Base-by-base conservation (phyloP, 2,329 filamentous ascomycete genomes). In the Zopfia rhizophila region DNA sequence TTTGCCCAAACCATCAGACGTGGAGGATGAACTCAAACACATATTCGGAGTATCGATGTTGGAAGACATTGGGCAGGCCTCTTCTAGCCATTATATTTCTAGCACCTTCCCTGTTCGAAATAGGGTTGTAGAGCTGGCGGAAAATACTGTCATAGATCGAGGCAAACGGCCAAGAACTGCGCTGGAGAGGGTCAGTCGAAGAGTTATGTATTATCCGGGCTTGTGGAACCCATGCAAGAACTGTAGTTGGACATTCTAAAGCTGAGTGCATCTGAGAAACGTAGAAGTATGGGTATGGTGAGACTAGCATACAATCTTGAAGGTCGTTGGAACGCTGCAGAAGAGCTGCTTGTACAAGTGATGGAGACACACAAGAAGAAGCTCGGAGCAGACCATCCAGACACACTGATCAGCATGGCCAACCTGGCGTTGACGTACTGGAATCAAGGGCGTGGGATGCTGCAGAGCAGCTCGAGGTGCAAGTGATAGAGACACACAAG, bases 161-260 rank as follows among this genome's bases (percentile, higher is more conserved):
- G 46, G 46, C 38, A 50, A 35, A 50, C 45, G 32, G 41, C 46
- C 32, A 50, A 50, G 36, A 35, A 45, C 28, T 50, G 38, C 41
- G 38, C 40, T 25, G 38, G 35, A 7, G 35, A 50, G 19, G 41
- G 46, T 19, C 32, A 50, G 41, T 50, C 32, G 40, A 49, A 49
- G 39, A 50, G 46, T 31, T 41, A 35, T 36, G 27, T 50, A 12
- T 24, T 50, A 31, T 18, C 38, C 10, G 35, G 40, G 23, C 40
- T 50, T 32, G 16, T 50, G 27, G 40, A 50, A 36, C 40, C 38
- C 4, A 29, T 50, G 27, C 22, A 45, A 50, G 40, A 50, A 41
- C 36, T 50, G 18, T 45, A 28, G 35, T 29, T 35, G 19, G 23
- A 50, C 12, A 50, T 45, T 37, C 11, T 45, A 30, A 50, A 50